Evolutionary conservation across 2,329 filamentous ascomycete genomes (phyloP), one percentile per base, ranked within the genome.

Genomic region (Fusarium sororula): DNA sequence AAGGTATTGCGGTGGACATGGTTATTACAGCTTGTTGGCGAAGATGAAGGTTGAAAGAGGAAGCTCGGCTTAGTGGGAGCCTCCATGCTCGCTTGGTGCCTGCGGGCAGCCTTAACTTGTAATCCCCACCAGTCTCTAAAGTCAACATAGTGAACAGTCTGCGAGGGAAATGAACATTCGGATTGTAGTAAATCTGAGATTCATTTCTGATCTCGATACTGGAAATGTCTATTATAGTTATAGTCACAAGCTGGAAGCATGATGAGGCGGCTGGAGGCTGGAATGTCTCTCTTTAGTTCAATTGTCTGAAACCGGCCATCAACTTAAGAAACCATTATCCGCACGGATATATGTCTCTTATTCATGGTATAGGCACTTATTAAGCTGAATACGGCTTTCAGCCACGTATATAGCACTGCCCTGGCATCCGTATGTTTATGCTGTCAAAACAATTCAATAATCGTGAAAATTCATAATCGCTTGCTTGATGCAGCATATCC

Each of bases 1-100:
- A 94, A 37, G 96, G 92, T 79, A 90, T 89, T 64, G 89, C 85
- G 75, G 88, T 86, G 77, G 90, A 87, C 89, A 91, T 91, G 77
- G 69, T 75, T 70, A 77, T 53, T 58, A 53, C 51, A 56, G 70
- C 60, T 53, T 51, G 30, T 58, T 61, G 66, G 30, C 48, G 64
- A 63, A 66, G 70, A 51, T 73, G 63, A 48, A 75, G 50, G 69
- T 73, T 72, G 51, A 63, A 66, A 59, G 70, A 56, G 44, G 65
- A 66, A 63, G 72, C 63, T 72, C 70, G 61, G 54, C 66, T 70
- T 70, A 65, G 66, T 75, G 61, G 63, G 57, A 73, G 62, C 35
- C 59, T 73, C 73, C 67, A 71, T 55, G 61, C 69, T 70, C 66
- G 73, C 68, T 75, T 64, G 50, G 66, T 62, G 48, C 62, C 69